Conservation (phyloP, 2,329 filamentous ascomycete genomes). For the Aspergillus quadricinctus region DNA sequence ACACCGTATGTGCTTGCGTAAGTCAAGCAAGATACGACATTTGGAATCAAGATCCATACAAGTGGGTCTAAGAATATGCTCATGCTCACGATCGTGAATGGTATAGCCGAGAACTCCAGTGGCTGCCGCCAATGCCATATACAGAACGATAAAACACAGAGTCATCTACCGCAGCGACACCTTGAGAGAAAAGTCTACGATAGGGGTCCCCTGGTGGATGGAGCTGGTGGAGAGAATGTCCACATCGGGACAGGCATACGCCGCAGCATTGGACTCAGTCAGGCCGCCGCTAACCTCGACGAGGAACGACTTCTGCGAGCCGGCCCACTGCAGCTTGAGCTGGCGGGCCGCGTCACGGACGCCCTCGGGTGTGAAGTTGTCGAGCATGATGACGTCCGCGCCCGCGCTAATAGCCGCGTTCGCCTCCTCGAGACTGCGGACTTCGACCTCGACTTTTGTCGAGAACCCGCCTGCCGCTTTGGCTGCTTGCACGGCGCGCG, state of each 20-base stretch:
- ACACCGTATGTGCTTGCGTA: not conserved
- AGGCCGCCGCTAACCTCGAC: slow-evolving; percentile 91
- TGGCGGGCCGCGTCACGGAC: slow-evolving; percentile 69
- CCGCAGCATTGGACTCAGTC: slow-evolving; percentile 75
- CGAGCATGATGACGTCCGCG: slow-evolving; percentile 94
- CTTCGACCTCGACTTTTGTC: slow-evolving; percentile 94
- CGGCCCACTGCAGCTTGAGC: slow-evolving; percentile 76
- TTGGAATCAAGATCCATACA: not conserved
- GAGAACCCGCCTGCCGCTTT: slow-evolving; percentile 82
- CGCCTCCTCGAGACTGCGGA: slow-evolving; percentile 80
- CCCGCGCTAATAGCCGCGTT: slow-evolving; percentile 87
- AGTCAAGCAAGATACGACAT: not conserved
- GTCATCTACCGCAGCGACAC: slow-evolving; percentile 48
- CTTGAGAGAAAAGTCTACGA: slow-evolving; percentile 95
- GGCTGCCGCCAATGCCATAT: not conserved
- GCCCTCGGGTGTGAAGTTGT: slow-evolving; percentile 83
- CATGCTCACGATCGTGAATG: not conserved
- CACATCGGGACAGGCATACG: slow-evolving; percentile 71
- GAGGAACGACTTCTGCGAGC: slow-evolving; percentile 65
- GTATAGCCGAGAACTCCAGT: not conserved
- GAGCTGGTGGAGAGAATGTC: slow-evolving; percentile 95
- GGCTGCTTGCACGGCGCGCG: slow-evolving; percentile 77
- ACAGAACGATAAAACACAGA: not conserved
- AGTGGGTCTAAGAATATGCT: not conserved
- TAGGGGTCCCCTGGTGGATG: slow-evolving; percentile 90